Base-by-base conservation (phyloP, 2,329 filamentous ascomycete species). In the Talaromyces piceae region DNA sequence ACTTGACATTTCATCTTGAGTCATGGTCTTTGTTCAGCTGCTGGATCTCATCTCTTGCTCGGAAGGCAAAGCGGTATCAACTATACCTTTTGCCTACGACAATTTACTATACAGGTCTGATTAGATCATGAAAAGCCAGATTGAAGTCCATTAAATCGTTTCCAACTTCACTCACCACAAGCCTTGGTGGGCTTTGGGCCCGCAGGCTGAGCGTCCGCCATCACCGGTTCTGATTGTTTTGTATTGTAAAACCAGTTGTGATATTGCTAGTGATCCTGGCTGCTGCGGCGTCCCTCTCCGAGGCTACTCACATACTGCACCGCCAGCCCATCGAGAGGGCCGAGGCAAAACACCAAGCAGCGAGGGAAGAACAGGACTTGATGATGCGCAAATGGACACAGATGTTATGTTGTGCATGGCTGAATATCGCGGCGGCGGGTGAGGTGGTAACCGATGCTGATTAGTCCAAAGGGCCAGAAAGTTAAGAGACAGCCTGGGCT, bases 1-100 rank as follows among this genome's bases (percentile, higher is more conserved):
- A 64, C 59, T 45, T 62, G 61, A 49, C 62, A 63, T 63, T 61
- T 61, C 62, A 65, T 65, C 62, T 63, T 58, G 27, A 53, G 52
- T 33, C 39, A 30, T 22, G 39, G 7, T 26, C 13, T 41, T 23
- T 9, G 22, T 46, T 31, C 22, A 37, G 20, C 26, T 7, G 2
- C 11, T 28, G 26, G 11, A n/a, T n/a, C n/a, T n/a, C 26, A 18
- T 9, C 5, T 37, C 33, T n/a, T 37, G 33, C 16, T 37, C 9
- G 16, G 33, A 4, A 20, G 16, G 12, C 9, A 13, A 43, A 16
- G 13, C 26, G 45, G n/a, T n/a, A n/a, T n/a, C 9, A 26, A 12
- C 18, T 28, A 16, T 33, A 58, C 61, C 62, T 64, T 64, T 23
- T 64, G 52, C 55, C 62, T 58, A 46, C 61, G 59, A 46, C 62